phyloP scores from a whole-genome alignment of 805 yeast genomes.

The Wickerhamomyces bisporus region DNA sequence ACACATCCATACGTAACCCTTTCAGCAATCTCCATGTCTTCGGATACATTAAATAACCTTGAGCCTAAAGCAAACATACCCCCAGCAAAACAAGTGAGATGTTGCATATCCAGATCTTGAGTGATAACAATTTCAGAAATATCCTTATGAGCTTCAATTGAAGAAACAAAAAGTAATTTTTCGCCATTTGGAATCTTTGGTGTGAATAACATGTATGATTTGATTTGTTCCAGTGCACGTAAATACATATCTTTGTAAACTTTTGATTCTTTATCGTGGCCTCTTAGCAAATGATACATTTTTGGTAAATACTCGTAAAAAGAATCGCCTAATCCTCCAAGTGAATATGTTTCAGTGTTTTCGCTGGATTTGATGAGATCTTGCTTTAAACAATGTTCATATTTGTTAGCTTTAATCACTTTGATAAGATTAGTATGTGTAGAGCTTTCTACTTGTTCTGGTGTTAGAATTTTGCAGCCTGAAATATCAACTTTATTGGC shows the following conservation, averaged over 20 bases:
- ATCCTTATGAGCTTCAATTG: conserved; percentile 22
- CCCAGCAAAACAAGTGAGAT: conserved; percentile 48
- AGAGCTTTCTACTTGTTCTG: conserved; percentile 24
- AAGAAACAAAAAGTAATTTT: conserved; percentile 26
- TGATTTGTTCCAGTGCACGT: conserved; percentile 32
- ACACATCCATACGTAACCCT: conserved; percentile 46
- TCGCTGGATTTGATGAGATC: conserved; percentile 18
- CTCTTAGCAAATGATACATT: conserved; percentile 38
- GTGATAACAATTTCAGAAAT: conserved; percentile 10
- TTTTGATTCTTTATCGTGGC: conserved; percentile 26
- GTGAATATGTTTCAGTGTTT: conserved; percentile 21
- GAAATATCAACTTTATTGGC: conserved; percentile 44
- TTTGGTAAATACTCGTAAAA: conserved; percentile 47
- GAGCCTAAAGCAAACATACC: conserved; percentile 49
- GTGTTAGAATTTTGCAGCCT: conserved; percentile 37
- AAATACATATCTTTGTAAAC: conserved; percentile 29
- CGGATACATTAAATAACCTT: conserved; percentile 30
- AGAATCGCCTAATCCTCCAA: conserved; percentile 41
- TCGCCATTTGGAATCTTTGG: conserved; percentile 41
- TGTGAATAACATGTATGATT: conserved; percentile 35
- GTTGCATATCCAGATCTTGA: conserved; percentile 37
- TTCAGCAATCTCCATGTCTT: conserved; percentile 36
- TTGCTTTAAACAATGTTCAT: conserved; percentile 29
- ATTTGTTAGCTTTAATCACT: conserved; percentile 27
- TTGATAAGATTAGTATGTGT: conserved; percentile 32